A percentile compares a stretch with the other conserved stretches of the same genome.
These are phyloP conservation scores for Prunus yedoensis DNA, from an alignment of 331 rosid species.

Conservation along the genomic window DNA sequence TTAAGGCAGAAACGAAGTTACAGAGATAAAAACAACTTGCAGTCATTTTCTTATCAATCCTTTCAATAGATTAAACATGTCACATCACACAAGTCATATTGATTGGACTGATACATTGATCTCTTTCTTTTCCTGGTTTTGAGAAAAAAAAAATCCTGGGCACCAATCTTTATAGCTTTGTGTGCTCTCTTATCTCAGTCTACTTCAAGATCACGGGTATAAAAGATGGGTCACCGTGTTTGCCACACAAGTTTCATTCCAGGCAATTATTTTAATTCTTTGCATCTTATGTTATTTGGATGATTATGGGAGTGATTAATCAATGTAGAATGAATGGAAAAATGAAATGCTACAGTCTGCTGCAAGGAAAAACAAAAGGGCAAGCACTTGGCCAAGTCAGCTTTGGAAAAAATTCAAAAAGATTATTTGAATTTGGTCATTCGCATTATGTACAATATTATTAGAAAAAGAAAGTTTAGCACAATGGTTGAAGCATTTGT, in stretches of 20 bases:
- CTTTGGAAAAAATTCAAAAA: background rate
- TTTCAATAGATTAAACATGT: no score
- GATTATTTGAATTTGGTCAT: background rate
- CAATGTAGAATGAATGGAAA: no score
- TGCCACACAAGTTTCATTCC: background rate
- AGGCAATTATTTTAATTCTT: background rate
- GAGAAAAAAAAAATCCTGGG: no score
- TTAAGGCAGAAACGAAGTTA: background rate
- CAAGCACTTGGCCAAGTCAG: background rate
- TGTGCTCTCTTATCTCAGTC: background rate
- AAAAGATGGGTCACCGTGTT: no score
- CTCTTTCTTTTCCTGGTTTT: no score
- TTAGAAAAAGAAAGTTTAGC: background rate
- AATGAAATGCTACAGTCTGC: background rate
- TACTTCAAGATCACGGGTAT: no score
- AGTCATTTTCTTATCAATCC: no score
- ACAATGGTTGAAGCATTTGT: background rate
- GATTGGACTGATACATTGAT: no score
- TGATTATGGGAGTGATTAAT: background rate
- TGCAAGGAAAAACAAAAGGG: background rate
- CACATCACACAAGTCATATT: no score
- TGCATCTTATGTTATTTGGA: background rate
- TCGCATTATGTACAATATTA: background rate
- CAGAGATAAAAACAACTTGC: background rate
- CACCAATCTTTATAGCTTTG: background rate